Base-by-base conservation (phyloP, 768 basidiomycete genomes). In the Lepiota brunneoincarnata region DNA sequence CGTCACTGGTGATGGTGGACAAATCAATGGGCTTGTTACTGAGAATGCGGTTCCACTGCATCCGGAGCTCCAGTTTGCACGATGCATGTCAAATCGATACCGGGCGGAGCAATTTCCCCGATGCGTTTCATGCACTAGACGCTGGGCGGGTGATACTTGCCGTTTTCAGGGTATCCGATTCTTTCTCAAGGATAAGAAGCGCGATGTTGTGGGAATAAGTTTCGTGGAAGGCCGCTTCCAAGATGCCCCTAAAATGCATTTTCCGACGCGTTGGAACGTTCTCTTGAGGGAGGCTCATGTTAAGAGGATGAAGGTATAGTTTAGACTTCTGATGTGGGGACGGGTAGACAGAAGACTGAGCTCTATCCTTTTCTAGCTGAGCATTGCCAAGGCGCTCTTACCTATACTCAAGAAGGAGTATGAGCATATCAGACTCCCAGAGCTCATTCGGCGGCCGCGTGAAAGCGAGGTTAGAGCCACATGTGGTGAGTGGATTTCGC, bases 91-190 rank as follows among this genome's bases (percentile, higher is more conserved):
- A 0, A 87, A 83, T 61, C 79, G 87, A 44, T 91, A 91, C 66
- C 81, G 80, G 57, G 70, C 74, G 40, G 87, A 90, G 59, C 75
- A 78, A 48, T 89, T 91, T 67, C 87, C 89, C 37, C 84, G 87
- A 12, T 92, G 90, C 62, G 86, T 91, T 34, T 86, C 89, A 2
- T 92, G 90, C 67, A 91, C 86, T 31, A 84, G 90, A 38, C 85
- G 90, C 20, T 91, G 90, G 89, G 89, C 89, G 0, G 89, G 90
- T 37, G 90, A 92, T 64, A 91, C 89, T 2, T 92, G 90, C 64
- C 84, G 90, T 21, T 92, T 92, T 69, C 90, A 91, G 66, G 83
- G 83, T n/a, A 87, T 92, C 58, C 82, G 90, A 17, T 88, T 82
- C 64, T 86, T 92, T 68, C 72, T 88, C 61, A 83, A 86, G 57